These are phyloP conservation scores for Tolypocladium tropicale DNA, from an alignment of 2,329 filamentous ascomycete species.

Conservation along the genomic window DNA sequence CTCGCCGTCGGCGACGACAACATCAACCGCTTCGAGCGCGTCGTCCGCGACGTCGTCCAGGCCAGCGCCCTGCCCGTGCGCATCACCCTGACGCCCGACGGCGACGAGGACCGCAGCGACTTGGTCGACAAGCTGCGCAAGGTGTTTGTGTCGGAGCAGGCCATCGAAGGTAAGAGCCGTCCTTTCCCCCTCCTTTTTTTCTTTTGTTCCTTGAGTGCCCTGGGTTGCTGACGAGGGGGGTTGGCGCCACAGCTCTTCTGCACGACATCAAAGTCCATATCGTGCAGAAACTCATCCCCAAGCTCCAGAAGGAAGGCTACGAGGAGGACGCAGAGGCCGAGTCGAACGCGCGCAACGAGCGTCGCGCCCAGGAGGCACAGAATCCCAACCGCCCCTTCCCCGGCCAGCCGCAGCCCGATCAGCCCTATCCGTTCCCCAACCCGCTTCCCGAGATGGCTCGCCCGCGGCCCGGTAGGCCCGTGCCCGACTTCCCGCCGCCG, in stretches of 20 bases:
- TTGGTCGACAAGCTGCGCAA: constrained; percentile 39
- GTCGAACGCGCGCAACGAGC: constrained; percentile 28
- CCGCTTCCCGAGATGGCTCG: constrained; percentile 49
- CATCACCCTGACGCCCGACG: constrained; percentile 35
- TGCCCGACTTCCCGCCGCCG: constrained; percentile 70
- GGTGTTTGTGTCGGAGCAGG: constrained; percentile 63
- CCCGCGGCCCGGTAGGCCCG: constrained; percentile 54
- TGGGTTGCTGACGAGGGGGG: neutral
- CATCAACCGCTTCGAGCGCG: constrained; percentile 68
- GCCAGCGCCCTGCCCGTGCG: constrained; percentile 44
- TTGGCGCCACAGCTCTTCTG: constrained; percentile 57
- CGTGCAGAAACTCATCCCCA: constrained; percentile 74
- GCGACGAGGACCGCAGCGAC: constrained; percentile 37
- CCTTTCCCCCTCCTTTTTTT: neutral
- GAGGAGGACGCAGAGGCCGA: constrained; percentile 44
- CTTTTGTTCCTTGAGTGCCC: too few relatives aligned
- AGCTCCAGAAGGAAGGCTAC: constrained; percentile 68
- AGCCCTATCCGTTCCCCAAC: constrained; percentile 56
- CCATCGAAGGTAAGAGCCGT: constrained; percentile 45
- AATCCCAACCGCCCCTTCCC: constrained; percentile 20
- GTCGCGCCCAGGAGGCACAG: constrained; percentile 29
- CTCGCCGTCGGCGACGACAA: constrained; percentile 72
- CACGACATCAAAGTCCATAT: constrained; percentile 66
- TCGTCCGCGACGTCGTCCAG: constrained; percentile 62
- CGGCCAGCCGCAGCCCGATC: constrained; percentile 45